Evolutionary conservation across 208 protist genomes (phyloP).

Genomic region (Leishmania tarentolae): DNA sequence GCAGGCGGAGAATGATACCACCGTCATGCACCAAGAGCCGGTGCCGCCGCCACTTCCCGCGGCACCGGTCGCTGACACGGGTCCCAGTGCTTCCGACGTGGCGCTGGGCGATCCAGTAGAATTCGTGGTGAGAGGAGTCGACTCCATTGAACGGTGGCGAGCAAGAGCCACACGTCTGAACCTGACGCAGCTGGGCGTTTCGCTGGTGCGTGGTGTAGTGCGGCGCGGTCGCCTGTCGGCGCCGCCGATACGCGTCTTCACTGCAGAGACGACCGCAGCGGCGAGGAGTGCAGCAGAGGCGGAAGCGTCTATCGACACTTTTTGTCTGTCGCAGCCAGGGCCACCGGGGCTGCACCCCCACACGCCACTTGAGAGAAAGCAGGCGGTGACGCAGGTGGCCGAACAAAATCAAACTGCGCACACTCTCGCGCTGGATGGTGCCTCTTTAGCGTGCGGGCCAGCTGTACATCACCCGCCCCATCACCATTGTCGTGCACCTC

Average conservation of each 20-base stretch:
- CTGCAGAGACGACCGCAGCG: background rate
- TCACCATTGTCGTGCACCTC: background rate
- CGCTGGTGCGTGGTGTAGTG: conserved; percentile 38
- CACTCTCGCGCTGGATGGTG: background rate
- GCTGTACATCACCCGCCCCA: background rate
- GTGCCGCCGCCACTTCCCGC: background rate
- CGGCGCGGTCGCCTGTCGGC: conserved; percentile 7
- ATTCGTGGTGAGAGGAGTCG: conserved; percentile 9
- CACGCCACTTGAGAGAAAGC: background rate
- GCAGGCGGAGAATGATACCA: background rate
- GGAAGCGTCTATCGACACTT: background rate
- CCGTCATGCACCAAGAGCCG: background rate
- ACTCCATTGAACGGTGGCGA: conserved; percentile 28
- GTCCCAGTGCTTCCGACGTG: background rate
- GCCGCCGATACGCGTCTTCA: conserved; percentile 16
- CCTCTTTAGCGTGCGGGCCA: background rate
- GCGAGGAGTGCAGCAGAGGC: background rate
- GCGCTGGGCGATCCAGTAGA: conserved; percentile 12
- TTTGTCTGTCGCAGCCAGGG: background rate
- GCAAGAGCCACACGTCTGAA: conserved; percentile 21
- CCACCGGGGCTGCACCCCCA: background rate
- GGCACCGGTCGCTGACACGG: background rate
- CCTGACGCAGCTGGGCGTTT: conserved; percentile 34
- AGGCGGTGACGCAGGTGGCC: background rate
- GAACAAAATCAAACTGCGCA: background rate